These are phyloP conservation scores for Pichia sporocuriosa DNA, from an alignment of 805 yeast species.

Conservation along the genomic window DNA sequence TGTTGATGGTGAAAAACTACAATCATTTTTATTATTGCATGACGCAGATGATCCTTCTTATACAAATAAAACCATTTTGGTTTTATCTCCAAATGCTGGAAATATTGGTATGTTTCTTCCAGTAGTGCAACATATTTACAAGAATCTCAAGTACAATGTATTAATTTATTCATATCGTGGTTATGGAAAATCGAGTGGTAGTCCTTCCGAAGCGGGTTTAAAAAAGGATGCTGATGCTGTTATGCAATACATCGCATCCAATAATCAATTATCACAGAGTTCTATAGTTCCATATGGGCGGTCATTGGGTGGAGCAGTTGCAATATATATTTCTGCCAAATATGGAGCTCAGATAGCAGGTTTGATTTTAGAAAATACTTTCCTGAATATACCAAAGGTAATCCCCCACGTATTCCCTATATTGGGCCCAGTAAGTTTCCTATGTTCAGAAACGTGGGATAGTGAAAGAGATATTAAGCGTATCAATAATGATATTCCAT, in stretches of 20 bases:
- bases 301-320: conserved; percentile 93
- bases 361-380: conserved; percentile 80
- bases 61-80: conserved; percentile 53
- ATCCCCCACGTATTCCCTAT: conserved; percentile 70
- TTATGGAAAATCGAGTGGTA: conserved; percentile 76
- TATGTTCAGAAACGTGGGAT: conserved; percentile 82
- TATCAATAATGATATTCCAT: conserved; percentile 51
- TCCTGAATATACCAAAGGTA: conserved; percentile 64
- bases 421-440: conserved; percentile 36
- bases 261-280: conserved; percentile 45
- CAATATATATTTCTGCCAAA: conserved; percentile 68
- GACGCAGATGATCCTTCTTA: conserved; percentile 34
- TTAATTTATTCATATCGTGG: conserved; percentile 87
- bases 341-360: conserved; percentile 44
- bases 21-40: conserved; percentile 56
- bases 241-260: conserved; percentile 48
- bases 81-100: conserved; percentile 82
- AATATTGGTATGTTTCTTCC: conserved; percentile 90
- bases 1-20: conserved; percentile 60
- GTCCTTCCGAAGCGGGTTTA: conserved; percentile 69
- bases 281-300: conserved; percentile 74
- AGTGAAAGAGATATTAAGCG: conserved; percentile 53
- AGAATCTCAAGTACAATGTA: conserved; percentile 62
- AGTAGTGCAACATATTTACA: conserved; percentile 62
- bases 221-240: conserved; percentile 77